Evolutionary conservation across 2,329 filamentous ascomycete genomes (phyloP), one percentile per base, ranked within the genome.

Genomic region (Clonostachys chloroleuca): DNA sequence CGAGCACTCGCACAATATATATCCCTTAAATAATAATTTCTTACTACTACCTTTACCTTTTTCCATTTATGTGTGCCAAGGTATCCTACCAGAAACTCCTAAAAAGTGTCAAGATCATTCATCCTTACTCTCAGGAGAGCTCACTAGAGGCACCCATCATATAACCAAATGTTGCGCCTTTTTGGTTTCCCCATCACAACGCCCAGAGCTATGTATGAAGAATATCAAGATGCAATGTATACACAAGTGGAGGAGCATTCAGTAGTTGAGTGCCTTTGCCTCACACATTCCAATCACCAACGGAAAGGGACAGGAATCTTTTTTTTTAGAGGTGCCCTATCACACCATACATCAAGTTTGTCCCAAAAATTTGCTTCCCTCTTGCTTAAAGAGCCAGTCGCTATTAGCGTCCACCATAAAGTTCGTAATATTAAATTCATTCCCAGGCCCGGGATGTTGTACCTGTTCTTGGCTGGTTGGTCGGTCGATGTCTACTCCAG

Each of bases 401-500:
- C 82, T 83, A 55, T 80, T 87, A 3, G 80, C 82, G 65, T 89
- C 85, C 33, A 87, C 78, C 79, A 86, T 88, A 56, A 87, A 89
- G 57, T 89, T 87, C 42, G 83, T 87, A 49, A 89, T 89, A 56
- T 89, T 89, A 56, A 86, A 88, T 62, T 88, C 84, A 49, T 86
- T 86, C 12, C 47, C 52, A 13, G 51, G 63, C 6, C 57, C 53
- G 30, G 61, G 52, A 34, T 60, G 63, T 45, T 54, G 55, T 18
- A 61, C 54, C 24, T 52, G 65, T 51, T 52, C 62, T 51, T 46
- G 56, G 33, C 55, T 54, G 39, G 62, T 66, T 14, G 36, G 14
- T 46, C 48, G 55, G 30, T 62, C 54, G 51, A 62, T 56, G 5
- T 56, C 59, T n/a, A 54, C 51, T n/a, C 55, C 54, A 33, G 45